Base-by-base conservation (phyloP, 2,329 filamentous ascomycete species). In the Chalaropsis thielavioides region DNA sequence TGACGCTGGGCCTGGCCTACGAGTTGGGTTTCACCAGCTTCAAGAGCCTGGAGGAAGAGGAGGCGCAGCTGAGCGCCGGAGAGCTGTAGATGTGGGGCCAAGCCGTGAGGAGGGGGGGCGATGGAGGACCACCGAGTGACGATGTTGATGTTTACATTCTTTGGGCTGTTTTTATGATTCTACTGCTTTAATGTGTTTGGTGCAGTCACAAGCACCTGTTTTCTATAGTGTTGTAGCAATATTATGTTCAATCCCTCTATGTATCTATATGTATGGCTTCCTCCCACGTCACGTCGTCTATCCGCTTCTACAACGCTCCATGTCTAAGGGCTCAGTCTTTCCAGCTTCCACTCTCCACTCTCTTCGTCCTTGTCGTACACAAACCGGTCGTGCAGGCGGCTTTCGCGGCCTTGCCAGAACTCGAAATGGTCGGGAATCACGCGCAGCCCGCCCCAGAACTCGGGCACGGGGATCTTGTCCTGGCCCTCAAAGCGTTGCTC, bases 371-470 rank as follows among this genome's bases (percentile, higher is more conserved):
- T 64, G 6, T 63, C 67, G 76, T 96, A 97, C 68, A 86, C 82
- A 74, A 99, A 97, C 27, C 94, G 87, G 79, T 99, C 94, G 76
- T 99, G 94, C 74, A 99, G 76, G 67, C 94, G 81, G 76, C 87
- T 96, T 72, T 90, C 83, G 71, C 94, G 83, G 2, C 94, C 94
- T 79, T 96, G 92, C 85, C 94, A 99, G 74, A 99, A 99, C 80
- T 99, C 94, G 61, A 99, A 81, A 70, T 84, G 83, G 72, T 91
- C 88, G 0, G 94, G 92, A 68, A 92, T 81, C 67, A 99, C 82
- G 70, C 92, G 84, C 73, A 96, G 73, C 0, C 94, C 94, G 38
- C 94, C 94, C 94, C 94, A 99, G 74, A 96, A 96, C 10, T 89
- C 86, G 3, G 94, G 94, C 61, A 96, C 85, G 0, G 92, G 92